Evolutionary conservation across 2,329 filamentous ascomycete species (phyloP), one percentile per base, ranked within the genome.

Genomic region (Epichloe coenophiala): DNA sequence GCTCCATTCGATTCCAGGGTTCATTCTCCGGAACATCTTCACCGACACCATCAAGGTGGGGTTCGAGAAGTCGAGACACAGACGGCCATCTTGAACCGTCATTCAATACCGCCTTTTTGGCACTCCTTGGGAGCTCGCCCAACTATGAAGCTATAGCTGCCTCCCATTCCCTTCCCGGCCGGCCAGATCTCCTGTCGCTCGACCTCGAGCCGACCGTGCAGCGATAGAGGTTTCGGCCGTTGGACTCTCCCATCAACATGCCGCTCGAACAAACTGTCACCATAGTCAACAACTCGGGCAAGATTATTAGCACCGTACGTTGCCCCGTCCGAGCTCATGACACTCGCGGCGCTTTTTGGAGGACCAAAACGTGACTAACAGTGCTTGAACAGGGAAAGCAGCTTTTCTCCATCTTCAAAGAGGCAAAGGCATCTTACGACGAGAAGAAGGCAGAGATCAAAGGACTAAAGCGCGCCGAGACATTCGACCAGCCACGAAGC

Each of bases 261-360:
- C 63, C 69, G 44, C 66, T 74, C 55, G 68, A 72, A 49, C 84
- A 95, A 68, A 91, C 87, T 47, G 82, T 95, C 58, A 90, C 88
- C 57, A 86, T 95, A 61, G 84, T 95, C 68, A 93, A 95, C 72
- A 89, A 77, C 61, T 93, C 88, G 52, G 88, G 88, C 61, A 94
- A 95, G 70, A 83, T 95, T 47, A 87, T 95, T 59, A 90, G 83
- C 74, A 93, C 84, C 53, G 88, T 90, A 75, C 66, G 84, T 74
- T 11, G 47, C 49, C 44, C 35, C 19, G n/a, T 42, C 31, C 13
- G 5, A 33, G 36, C 39, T 35, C 38, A 17, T 7, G 7, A 27
- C n/a, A 6, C 39, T 39, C 8, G 9, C 19, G 17, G 27, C 7
- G 13, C 9, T 27, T n/a, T 40, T 46, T 9, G 8, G 38, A 19